Conservation (phyloP, 306 rosid species). For the Alnus rubra region DNA sequence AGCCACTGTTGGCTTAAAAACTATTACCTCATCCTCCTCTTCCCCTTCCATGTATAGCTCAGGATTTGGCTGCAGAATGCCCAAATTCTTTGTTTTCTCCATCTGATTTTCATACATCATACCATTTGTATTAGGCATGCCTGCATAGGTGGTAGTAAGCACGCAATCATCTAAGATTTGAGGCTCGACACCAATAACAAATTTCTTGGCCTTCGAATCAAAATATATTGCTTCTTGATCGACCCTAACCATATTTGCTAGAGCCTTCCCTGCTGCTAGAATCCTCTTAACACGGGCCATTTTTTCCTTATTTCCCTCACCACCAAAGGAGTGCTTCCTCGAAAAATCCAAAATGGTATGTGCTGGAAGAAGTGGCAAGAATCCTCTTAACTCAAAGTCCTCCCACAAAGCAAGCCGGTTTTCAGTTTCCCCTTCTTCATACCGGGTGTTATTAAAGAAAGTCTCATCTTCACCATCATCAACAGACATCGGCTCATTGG, state of each 20-base stretch:
- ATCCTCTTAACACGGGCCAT: constrained; percentile 70
- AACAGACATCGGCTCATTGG: constrained; percentile 46
- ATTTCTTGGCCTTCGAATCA: constrained; percentile 64
- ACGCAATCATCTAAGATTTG: constrained; percentile 42
- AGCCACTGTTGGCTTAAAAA: constrained; percentile 74
- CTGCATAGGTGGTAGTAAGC: constrained; percentile 38
- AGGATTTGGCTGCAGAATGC: constrained; percentile 40
- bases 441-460: constrained; percentile 78
- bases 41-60: constrained; percentile 61
- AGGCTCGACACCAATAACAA: constrained; percentile 63
- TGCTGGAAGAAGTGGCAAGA: constrained; percentile 87
- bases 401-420: constrained; percentile 91
- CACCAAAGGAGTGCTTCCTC: constrained; percentile 73
- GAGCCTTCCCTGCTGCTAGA: constrained; percentile 86
- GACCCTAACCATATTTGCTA: constrained; percentile 65
- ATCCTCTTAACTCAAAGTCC: constrained; percentile 93
- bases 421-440: constrained; percentile 92
- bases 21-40: constrained; percentile 93
- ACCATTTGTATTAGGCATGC: constrained; percentile 36
- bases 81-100: constrained; percentile 39
- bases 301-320: constrained; percentile 72
- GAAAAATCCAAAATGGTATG: constrained; percentile 89
- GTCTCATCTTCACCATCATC: constrained; percentile 77
- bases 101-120: constrained; percentile 44
- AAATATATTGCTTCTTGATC: constrained; percentile 61